These are phyloP conservation scores for Conringia planisiliqua DNA, from an alignment of 345 rosid genomes.

Conservation along the genomic window DNA sequence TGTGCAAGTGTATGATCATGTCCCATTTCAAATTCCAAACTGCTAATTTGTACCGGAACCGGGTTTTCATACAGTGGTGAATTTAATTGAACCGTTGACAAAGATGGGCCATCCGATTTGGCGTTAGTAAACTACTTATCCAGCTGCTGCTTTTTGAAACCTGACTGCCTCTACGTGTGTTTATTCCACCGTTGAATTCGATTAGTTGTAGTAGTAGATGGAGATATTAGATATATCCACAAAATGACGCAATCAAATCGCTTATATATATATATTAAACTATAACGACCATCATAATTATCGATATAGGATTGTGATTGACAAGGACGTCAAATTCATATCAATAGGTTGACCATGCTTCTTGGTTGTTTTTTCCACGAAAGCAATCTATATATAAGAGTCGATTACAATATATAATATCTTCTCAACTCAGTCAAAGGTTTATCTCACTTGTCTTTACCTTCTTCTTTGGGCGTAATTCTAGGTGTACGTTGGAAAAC, in stretches of 20 bases:
- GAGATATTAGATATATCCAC: background rate
- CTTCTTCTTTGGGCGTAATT: no score
- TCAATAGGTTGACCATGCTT: background rate
- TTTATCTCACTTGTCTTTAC: background rate
- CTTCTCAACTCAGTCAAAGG: background rate
- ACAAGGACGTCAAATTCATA: background rate
- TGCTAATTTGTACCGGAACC: background rate
- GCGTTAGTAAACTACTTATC: background rate
- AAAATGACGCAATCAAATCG: background rate
- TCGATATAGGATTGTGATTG: background rate
- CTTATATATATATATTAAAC: background rate
- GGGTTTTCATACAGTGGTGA: background rate
- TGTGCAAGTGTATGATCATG: no score
- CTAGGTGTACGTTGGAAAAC: no score
- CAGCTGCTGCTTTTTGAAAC: constrained; percentile 7
- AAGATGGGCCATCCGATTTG: background rate
- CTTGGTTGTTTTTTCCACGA: background rate
- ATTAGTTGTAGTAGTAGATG: background rate
- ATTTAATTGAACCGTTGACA: constrained; percentile 3
- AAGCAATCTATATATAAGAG: background rate
- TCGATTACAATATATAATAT: background rate
- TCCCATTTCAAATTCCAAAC: background rate
- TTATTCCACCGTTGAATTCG: background rate
- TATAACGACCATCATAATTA: constrained; percentile 7
- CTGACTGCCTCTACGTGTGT: background rate